Evolutionary conservation across 140 eudicot genomes (phyloP).

Genomic region (Anethum foeniculum): DNA sequence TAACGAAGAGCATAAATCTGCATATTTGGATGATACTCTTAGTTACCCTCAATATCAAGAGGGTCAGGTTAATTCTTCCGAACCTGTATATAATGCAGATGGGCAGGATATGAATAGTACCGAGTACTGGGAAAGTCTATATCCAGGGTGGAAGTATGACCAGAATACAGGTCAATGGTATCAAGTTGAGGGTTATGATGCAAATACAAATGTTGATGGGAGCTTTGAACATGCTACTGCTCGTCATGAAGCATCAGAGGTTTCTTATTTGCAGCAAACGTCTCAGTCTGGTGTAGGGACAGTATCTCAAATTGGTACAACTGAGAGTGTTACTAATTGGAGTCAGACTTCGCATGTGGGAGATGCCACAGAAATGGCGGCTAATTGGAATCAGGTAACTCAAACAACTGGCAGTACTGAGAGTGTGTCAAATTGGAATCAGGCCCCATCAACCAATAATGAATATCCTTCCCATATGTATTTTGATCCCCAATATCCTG

Average conservation of each 20-base stretch:
- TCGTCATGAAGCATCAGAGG: conserved; percentile 35
- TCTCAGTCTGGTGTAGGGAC: conserved; percentile 41
- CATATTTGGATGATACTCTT: conserved; percentile 24
- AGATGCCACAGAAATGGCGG: conserved; percentile 24
- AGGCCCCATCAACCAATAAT: conserved; percentile 37
- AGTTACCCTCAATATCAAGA: conserved; percentile 38
- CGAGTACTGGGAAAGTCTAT: conserved; percentile 75
- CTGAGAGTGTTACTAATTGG: conserved; percentile 52
- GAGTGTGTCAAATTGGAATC: conserved; percentile 45
- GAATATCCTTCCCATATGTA: conserved; percentile 82
- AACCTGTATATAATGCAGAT: conserved; percentile 33
- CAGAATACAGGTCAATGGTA: conserved; percentile 73
- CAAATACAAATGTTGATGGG: conserved; percentile 30
- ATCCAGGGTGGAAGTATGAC: conserved; percentile 96
- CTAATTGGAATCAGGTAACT: conserved; percentile 50
- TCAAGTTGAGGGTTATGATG: conserved; percentile 52
- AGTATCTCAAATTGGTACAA: conserved; percentile 42
- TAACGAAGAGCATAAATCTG: conserved; percentile 25
- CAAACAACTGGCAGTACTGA: conserved; percentile 34
- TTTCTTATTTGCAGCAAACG: conserved; percentile 56
- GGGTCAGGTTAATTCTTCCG: conserved; percentile 26
- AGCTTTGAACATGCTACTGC: conserved; percentile 28
- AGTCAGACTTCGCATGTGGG: conserved; percentile 44
- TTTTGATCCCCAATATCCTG: conserved; percentile 95
- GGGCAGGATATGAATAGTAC: conserved; percentile 39